Evolutionary conservation across 768 basidiomycete species (phyloP).

Genomic region (Mycena vitilis): DNA sequence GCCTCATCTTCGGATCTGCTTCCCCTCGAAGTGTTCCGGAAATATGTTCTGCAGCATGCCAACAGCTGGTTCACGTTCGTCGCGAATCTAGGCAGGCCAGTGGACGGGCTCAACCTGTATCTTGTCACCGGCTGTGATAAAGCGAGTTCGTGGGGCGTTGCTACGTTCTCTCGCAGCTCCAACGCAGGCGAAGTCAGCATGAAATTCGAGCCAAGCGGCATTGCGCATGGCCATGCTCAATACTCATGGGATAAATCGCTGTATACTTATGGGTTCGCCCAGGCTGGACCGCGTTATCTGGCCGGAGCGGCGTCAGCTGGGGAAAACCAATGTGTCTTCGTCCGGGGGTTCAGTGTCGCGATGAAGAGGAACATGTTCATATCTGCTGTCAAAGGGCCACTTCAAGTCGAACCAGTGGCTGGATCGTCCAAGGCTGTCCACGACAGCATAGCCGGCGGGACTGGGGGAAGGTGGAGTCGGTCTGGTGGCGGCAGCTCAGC

Average conservation of each 20-base stretch:
- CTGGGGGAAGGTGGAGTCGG: no score
- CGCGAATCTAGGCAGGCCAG: not conserved
- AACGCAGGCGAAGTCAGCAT: conserved; percentile 1
- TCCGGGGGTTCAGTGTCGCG: conserved; percentile 12
- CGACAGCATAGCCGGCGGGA: no score
- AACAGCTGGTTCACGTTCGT: not conserved
- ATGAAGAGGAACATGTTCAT: not conserved
- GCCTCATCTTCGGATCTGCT: conserved; percentile 3
- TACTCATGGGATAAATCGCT: not conserved
- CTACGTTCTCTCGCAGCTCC: not conserved
- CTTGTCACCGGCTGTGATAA: conserved; percentile 22
- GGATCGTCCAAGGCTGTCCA: not conserved
- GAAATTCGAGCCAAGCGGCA: conserved; percentile 7
- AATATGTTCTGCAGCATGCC: conserved; percentile 1
- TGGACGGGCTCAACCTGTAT: conserved; percentile 9
- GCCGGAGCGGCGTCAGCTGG: not conserved
- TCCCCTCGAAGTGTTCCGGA: not conserved
- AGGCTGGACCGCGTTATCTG: not conserved
- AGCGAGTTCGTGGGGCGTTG: conserved; percentile 8
- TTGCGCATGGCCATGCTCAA: not conserved
- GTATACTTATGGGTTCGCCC: not conserved
- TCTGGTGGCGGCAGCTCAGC: no score
- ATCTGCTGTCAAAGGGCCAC: not conserved
- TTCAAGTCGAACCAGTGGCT: not conserved
- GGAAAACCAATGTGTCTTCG: conserved; percentile 21